Conservation (phyloP, 148 eudicot species). For the Mesembryanthemum crystallinum region DNA sequence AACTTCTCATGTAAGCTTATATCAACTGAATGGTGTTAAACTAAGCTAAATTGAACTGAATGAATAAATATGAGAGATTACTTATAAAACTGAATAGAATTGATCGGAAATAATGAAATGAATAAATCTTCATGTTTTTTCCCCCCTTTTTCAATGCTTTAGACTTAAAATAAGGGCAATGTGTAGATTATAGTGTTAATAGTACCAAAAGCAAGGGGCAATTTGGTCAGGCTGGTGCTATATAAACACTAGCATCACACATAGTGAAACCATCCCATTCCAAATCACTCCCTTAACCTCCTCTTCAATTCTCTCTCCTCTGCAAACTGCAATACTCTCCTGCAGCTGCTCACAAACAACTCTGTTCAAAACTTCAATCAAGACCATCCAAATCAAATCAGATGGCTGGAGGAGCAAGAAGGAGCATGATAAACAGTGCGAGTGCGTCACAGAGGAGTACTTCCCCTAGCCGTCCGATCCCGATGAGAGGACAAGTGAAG, state of each 20-base stretch:
- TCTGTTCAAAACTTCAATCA: background rate
- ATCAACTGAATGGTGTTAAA: too few relatives aligned
- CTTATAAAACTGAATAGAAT: too few relatives aligned
- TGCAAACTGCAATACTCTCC: background rate
- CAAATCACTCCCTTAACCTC: background rate
- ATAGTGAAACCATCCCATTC: too few relatives aligned
- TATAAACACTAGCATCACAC: background rate
- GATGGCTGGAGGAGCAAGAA: constrained; percentile 5
- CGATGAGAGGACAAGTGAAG: constrained; percentile 36
- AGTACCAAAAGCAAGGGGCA: background rate
- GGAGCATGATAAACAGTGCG: constrained; percentile 4
- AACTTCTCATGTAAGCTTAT: too few relatives aligned
- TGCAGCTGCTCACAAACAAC: background rate
- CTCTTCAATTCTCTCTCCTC: background rate
- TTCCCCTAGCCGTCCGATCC: constrained; percentile 36
- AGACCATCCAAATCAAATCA: background rate
- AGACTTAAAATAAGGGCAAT: too few relatives aligned
- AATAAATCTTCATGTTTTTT: too few relatives aligned
- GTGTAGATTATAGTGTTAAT: background rate
- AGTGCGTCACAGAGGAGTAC: constrained; percentile 5
- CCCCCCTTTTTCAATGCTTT: too few relatives aligned
- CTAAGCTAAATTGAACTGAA: too few relatives aligned
- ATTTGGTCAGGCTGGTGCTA: constrained; percentile 1
- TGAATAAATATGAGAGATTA: too few relatives aligned
- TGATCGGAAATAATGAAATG: too few relatives aligned